phyloP scores from a whole-genome alignment of 805 yeast species.

The Jamesozyma piceae region DNA sequence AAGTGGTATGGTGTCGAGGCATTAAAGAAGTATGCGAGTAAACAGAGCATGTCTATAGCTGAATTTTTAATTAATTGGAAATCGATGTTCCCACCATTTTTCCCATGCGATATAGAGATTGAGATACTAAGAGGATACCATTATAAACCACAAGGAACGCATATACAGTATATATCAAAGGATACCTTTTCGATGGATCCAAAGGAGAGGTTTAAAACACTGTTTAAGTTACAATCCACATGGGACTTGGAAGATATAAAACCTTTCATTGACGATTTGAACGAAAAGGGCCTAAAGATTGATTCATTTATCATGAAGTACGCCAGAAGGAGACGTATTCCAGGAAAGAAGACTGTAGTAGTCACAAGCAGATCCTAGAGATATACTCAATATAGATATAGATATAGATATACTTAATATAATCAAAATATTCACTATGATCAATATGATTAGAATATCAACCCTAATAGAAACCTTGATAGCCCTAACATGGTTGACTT shows the following conservation, averaged over 20 bases:
- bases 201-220: slow-evolving; percentile 38
- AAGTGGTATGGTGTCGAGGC: slow-evolving; percentile 57
- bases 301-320: slow-evolving; percentile 55
- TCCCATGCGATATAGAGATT: slow-evolving; percentile 51
- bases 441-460: too few relatives aligned
- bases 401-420: too few relatives aligned
- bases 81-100: slow-evolving; percentile 51
- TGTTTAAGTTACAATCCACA: slow-evolving; percentile 44
- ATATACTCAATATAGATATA: too few relatives aligned
- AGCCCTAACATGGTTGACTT: too few relatives aligned
- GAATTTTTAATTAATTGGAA: slow-evolving; percentile 61
- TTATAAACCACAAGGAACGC: slow-evolving; percentile 40
- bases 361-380: slow-evolving; percentile 25
- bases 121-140: slow-evolving; percentile 46
- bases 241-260: slow-evolving; percentile 57
- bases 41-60: slow-evolving; percentile 29
- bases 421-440: too few relatives aligned
- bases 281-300: slow-evolving; percentile 42
- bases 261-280: slow-evolving; percentile 56
- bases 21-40: slow-evolving; percentile 32
- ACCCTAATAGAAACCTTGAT: too few relatives aligned
- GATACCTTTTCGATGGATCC: slow-evolving; percentile 41
- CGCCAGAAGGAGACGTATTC: slow-evolving; percentile 42
- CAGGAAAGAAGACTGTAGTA: slow-evolving; percentile 34
- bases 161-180: slow-evolving; percentile 47